Evolutionary conservation across 768 basidiomycete species (phyloP), one percentile per base, ranked within the genome.

Genomic region (Phylloporus sp.): DNA sequence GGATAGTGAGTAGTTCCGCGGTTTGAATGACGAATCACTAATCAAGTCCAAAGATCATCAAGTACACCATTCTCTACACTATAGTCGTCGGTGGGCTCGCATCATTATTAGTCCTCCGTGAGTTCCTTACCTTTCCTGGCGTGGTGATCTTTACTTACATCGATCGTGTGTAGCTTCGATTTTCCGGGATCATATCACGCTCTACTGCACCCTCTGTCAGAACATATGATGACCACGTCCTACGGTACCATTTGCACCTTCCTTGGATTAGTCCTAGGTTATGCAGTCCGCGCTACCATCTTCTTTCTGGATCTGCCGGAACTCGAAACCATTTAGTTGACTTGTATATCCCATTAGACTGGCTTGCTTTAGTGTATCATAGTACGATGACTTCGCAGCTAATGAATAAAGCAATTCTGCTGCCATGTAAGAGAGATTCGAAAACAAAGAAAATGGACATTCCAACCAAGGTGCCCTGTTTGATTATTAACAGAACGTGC

Each of bases 21-120:
- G 23, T 15, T 34, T 23, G 16, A 56, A 48, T 11, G 43, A 49
- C 22, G 27, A 16, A 24, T 34, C 2, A 16, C 58, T 54, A 28
- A 63, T 36, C 12, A 29, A 31, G 22, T 36, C n/a, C n/a, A 0
- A 59, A 86, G 85, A 79, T 92, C 61, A 72, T 90, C 65, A 93
- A 91, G 69, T 95, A 95, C 69, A 86, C 91, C 18, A 54, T 93
- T 49, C 76, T 95, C 27, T 98, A 95, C 72, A 63, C 86, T 50
- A 49, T 88, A 45, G 79, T 95, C 67, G 78, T 94, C 51, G 80
- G 86, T 28, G 67, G 84, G 45, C 78, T 97, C 52, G 87, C 88
- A 34, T 86, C 93, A 20, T 75, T 97, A 67, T 81, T 97, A 61
- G 78, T 84, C 55, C 67, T 92, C 62, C 91, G 91, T 93, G 75